Percentiles rank a stretch among this genome's conserved stretches.
These are phyloP conservation scores for Metarhizium rileyi DNA, from an alignment of 2,329 filamentous ascomycete genomes.

Conservation along the genomic window DNA sequence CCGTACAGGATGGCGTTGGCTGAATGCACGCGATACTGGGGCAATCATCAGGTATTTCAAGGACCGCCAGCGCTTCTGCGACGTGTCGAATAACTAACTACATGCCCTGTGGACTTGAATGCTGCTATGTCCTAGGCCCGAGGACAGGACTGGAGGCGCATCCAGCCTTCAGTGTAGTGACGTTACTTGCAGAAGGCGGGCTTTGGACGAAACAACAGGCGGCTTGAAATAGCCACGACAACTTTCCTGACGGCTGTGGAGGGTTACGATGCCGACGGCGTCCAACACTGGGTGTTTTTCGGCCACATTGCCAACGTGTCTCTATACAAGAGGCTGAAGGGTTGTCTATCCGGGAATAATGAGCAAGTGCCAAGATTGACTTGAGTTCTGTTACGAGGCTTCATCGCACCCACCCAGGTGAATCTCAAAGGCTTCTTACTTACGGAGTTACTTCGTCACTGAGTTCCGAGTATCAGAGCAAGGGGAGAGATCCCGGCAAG, in stretches of 20 bases:
- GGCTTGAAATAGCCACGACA: background rate
- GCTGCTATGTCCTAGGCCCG: background rate
- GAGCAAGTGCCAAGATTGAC: no score
- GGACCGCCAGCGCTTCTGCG: background rate
- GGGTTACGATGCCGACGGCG: background rate
- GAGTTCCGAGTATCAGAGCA: background rate
- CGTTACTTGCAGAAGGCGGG: background rate
- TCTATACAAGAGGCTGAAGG: no score
- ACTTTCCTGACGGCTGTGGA: background rate
- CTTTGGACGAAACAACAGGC: background rate
- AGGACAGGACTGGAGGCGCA: no score
- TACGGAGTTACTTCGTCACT: no score
- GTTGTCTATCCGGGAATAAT: no score
- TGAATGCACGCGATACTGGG: background rate
- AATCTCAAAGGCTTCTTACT: background rate
- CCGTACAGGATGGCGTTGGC: background rate
- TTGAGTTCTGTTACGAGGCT: background rate
- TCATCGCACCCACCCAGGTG: background rate
- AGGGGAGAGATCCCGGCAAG: background rate
- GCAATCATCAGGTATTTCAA: background rate
- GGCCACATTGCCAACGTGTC: no score
- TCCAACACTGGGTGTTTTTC: no score
- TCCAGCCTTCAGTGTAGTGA: background rate
- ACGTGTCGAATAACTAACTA: background rate
- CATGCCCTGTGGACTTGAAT: background rate